Percentiles rank a stretch among this genome's conserved stretches.
Conservation (phyloP, 805 yeast species). For the Candida saitoana region DNA sequence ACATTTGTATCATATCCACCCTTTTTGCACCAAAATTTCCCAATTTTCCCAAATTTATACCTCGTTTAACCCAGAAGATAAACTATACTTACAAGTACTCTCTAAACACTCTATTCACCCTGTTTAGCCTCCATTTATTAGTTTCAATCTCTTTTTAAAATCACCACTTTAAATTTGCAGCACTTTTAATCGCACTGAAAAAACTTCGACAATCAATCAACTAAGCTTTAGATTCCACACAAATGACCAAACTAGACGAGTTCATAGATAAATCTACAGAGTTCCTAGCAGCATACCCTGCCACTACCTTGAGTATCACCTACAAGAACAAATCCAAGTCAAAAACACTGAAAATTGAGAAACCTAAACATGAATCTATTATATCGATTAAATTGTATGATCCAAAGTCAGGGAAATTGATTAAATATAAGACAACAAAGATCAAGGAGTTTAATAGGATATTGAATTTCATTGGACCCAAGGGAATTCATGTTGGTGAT, state of each 20-base stretch:
- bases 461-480: slow-evolving; percentile 69
- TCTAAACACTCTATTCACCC: no score
- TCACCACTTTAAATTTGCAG: neutral
- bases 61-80: no score
- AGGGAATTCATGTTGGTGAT: slow-evolving; percentile 43
- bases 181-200: neutral
- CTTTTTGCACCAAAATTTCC: no score
- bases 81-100: no score
- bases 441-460: slow-evolving; percentile 72
- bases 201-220: neutral
- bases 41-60: no score
- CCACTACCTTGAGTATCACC: slow-evolving; percentile 34
- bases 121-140: no score
- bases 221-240: neutral
- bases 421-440: slow-evolving; percentile 55
- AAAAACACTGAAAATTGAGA: neutral
- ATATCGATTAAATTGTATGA: slow-evolving; percentile 57
- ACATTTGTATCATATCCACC: no score
- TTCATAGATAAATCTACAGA: slow-evolving; percentile 29
- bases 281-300: slow-evolving; percentile 35
- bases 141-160: no score
- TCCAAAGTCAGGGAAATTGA: slow-evolving; percentile 58
- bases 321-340: slow-evolving; percentile 14
- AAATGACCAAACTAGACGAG: slow-evolving; percentile 15
- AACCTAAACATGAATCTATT: slow-evolving; percentile 3